Conservation (phyloP, 257 asterid species). For the Solanum chaucha region DNA sequence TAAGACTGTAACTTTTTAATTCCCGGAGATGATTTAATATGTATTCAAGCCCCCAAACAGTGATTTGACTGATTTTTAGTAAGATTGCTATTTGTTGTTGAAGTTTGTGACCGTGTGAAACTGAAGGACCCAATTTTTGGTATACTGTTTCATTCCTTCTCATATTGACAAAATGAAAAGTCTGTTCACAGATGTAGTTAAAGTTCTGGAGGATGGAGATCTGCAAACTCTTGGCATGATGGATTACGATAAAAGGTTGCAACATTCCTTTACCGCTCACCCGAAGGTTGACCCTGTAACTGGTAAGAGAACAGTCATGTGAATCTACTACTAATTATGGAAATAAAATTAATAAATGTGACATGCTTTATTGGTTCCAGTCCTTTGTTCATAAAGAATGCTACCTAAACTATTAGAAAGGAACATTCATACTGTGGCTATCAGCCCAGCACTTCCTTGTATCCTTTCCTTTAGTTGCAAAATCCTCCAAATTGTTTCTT, state of each 20-base stretch:
- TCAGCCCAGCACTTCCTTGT: background rate
- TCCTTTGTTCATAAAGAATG: background rate
- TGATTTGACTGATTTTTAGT: background rate
- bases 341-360: background rate
- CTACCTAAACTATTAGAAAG: background rate
- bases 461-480: background rate
- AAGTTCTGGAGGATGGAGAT: slow-evolving; percentile 96
- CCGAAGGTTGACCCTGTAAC: slow-evolving; percentile 93
- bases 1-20: background rate
- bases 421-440: background rate
- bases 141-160: background rate
- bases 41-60: background rate
- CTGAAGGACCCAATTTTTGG: background rate
- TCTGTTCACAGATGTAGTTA: slow-evolving; percentile 52
- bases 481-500: background rate
- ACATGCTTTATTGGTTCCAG: background rate
- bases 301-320: slow-evolving; percentile 36
- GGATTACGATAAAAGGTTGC: slow-evolving; percentile 84
- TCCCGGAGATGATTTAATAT: background rate
- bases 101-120: background rate
- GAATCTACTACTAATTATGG: background rate
- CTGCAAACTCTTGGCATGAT: slow-evolving; percentile 82
- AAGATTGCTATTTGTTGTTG: background rate
- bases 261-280: slow-evolving; percentile 88
- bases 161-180: background rate